Base-by-base conservation (phyloP, 1,284 basidiomycete genomes). In the Leccinum pachyderme region DNA sequence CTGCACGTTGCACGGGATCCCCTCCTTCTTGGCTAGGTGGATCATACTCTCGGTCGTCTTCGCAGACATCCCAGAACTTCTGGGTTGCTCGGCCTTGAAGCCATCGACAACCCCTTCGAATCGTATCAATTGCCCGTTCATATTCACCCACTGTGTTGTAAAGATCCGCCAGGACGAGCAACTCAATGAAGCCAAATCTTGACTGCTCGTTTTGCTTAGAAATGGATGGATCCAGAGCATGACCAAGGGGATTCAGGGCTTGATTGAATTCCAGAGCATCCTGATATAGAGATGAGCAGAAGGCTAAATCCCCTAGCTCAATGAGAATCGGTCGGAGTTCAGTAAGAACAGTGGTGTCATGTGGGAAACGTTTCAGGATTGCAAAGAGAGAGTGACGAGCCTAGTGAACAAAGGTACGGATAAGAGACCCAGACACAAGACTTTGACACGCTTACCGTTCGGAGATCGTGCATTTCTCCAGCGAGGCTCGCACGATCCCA, bases 401-500 rank as follows among this genome's bases (percentile, higher is more conserved):
- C 83, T 92, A 53, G 9, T 5, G 18, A 31, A 45, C 46, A 43
- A 51, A 37, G 11, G 0, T 13, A 39, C 35, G 5, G 12, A 49
- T 53, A 41, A 41, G 32, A 54, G 44, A 43, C 9, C 6, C 6
- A 22, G 29, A 2, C 24, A 45, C 7, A 24, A 50, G 3, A 22
- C 1, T 37, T 44, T 47, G 32, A 41, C 2, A 24, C 54, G 61
- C 77, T 44, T 55, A 89, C 89, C 24, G 83, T 88, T 59, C 80
- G 77, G 43, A 86, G 73, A 35, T 93, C 85, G 1, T 83, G 86
- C 29, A 88, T 81, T 59, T 92, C 85, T 60, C 88, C 87, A 5
- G 94, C 87, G 6, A 98, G 79, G 4, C 83, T 77, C 0, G 95
- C 93, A 2, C 94, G 84, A 62, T 98, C 94, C 93, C 93, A 98